Evolutionary conservation across 2,329 filamentous ascomycete genomes (phyloP).

Genomic region (Pestalotiopsis sp.): DNA sequence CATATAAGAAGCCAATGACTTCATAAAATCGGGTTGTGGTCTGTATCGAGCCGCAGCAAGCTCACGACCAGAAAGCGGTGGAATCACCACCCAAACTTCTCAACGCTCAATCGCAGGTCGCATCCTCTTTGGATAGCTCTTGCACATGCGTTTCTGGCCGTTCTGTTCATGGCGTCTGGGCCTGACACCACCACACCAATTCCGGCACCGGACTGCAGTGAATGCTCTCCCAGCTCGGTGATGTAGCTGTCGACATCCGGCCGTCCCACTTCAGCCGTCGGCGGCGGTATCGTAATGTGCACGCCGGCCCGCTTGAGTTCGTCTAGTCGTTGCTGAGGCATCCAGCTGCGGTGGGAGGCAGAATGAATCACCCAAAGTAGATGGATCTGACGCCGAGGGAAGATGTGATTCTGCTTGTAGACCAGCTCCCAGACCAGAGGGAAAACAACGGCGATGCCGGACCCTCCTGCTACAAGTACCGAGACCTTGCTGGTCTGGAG

Average conservation of each 20-base stretch:
- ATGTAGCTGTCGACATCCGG: conserved; percentile 52
- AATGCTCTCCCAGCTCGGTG: conserved; percentile 31
- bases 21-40: too few relatives aligned
- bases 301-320: conserved; percentile 50
- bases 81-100: conserved; percentile 68
- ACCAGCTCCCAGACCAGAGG: conserved; percentile 57
- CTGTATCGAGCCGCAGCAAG: too few relatives aligned
- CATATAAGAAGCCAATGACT: too few relatives aligned
- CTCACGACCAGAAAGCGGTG: too few relatives aligned
- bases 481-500: conserved; percentile 48
- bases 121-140: conserved; percentile 45
- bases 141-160: conserved; percentile 59
- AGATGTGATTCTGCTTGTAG: conserved; percentile 15
- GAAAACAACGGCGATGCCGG: conserved; percentile 64
- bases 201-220: conserved; percentile 25
- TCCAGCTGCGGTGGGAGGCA: conserved; percentile 52
- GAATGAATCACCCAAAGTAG: conserved; percentile 62
- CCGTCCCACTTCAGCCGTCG: conserved; percentile 52
- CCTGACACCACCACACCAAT: conserved; percentile 60
- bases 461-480: conserved; percentile 62
- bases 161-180: conserved; percentile 61
- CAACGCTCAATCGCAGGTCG: conserved; percentile 54
- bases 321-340: conserved; percentile 47
- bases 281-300: conserved; percentile 52
- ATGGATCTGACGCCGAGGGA: conserved; percentile 38